Conservation (phyloP, 768 basidiomycete species). For the Saitozyma sp. region DNA sequence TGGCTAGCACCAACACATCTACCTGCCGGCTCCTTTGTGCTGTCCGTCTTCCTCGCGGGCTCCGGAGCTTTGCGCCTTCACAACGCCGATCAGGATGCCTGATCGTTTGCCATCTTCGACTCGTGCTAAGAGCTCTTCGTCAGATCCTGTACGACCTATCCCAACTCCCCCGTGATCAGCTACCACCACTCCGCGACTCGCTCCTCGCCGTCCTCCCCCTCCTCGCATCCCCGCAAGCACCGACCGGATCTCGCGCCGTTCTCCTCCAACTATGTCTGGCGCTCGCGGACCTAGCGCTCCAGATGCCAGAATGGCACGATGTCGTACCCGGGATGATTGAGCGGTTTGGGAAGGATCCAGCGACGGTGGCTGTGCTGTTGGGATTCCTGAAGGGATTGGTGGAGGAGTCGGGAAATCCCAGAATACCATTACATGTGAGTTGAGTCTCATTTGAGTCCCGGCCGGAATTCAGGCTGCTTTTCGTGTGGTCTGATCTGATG, state of each 20-base stretch:
- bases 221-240: constrained; percentile 56
- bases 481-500: not conserved
- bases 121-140: constrained; percentile 26
- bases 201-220: constrained; percentile 71
- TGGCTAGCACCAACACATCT: not conserved
- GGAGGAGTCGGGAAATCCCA: constrained; percentile 81
- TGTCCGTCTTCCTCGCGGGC: not conserved
- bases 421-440: constrained; percentile 83
- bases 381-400: constrained; percentile 89
- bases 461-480: no score
- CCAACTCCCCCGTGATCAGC: constrained; percentile 74
- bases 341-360: constrained; percentile 77
- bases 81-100: constrained; percentile 2
- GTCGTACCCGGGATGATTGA: constrained; percentile 79
- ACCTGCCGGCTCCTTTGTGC: constrained; percentile 1
- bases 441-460: not conserved
- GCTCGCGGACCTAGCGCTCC: constrained; percentile 83
- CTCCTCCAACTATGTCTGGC: constrained; percentile 88
- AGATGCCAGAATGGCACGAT: constrained; percentile 76
- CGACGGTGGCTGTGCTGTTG: constrained; percentile 76
- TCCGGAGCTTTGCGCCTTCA: no score
- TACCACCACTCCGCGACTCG: constrained; percentile 81
- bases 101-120: constrained; percentile 10
- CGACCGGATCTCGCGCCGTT: constrained; percentile 75
- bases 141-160: constrained; percentile 94